Evolutionary conservation across 2,329 filamentous ascomycete genomes (phyloP), one percentile per base, ranked within the genome.

Genomic region (Trichoderma brevicompactum): DNA sequence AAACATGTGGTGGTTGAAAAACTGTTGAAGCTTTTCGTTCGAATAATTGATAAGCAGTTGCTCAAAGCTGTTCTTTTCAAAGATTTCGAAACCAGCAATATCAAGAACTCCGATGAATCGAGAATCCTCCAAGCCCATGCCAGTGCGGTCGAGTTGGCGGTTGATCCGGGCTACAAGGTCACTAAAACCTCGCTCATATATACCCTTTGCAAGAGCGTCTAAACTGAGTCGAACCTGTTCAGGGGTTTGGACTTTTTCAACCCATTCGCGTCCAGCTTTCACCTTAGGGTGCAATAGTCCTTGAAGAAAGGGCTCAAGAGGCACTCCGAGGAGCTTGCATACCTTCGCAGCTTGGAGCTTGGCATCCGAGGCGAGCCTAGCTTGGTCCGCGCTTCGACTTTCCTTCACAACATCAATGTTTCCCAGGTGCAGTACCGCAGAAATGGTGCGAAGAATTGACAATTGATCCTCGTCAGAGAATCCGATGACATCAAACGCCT

Each of bases 1-100:
- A 74, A 99, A 99, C 95, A 99, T 99, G 81, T 99, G 96, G 75
- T 99, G 95, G 73, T 99, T 99, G 85, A 99, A 99, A 78, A 99
- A 99, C 71, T 99, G 95, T 74, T 99, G 95, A 7, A 99, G 87
- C 77, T 97, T 99, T 78, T 99, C 95, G 79, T 99, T 99, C 68
- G 96, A 98, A 79, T 99, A 99, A 79, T 99, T 99, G 84, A 99
- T 99, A 81, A 95, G 99, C 6, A 99, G 85, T 77, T 99, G 95
- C 77, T 99, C 95, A 73, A 99, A 99, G 81, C 94, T 97, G 81
- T 99, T 99, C 73, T 92, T 87, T 71, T 99, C 94, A 72, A 99
- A 99, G 66, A 99, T 99, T 75, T 99, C 95, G 78, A 99, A 99
- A 67, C 95, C 95, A 69, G 96, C 96, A 78, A 99, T 99, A 86